phyloP scores from a whole-genome alignment of 768 basidiomycete species.

The Boletus rubropictus region DNA sequence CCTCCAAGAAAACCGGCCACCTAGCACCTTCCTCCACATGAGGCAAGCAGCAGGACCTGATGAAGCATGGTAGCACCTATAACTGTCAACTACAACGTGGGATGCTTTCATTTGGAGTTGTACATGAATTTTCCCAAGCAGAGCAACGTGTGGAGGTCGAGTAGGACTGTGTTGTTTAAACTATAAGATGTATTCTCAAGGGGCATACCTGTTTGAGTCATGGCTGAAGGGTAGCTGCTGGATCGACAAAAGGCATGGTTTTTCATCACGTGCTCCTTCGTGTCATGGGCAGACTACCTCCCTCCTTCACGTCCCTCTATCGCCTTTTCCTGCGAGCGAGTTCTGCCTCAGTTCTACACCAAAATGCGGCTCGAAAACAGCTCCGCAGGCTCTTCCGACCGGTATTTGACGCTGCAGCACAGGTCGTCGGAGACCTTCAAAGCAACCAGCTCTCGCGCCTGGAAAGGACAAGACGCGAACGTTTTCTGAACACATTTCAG shows the following conservation, averaged over 20 bases:
- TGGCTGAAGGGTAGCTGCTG: not conserved
- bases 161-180: not conserved
- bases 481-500: conserved; percentile 52
- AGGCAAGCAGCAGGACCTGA: conserved; percentile 13
- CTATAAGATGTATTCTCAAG: conserved; percentile 1
- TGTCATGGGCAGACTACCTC: conserved; percentile 22
- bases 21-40: conserved; percentile 14
- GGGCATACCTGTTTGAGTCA: not conserved
- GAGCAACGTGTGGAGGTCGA: not conserved
- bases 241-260: conserved; percentile 1
- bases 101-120: conserved; percentile 7
- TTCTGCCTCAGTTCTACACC: conserved; percentile 55
- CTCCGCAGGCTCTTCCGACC: conserved; percentile 50
- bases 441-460: conserved; percentile 17
- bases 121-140: not conserved
- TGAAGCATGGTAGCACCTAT: conserved; percentile 5
- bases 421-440: conserved; percentile 39
- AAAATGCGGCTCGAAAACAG: conserved; percentile 37
- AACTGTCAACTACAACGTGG: conserved; percentile 6
- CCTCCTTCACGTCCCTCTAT: conserved; percentile 51
- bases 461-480: conserved; percentile 30
- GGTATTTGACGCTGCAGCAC: conserved; percentile 46
- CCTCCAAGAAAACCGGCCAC: conserved; percentile 17
- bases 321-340: conserved; percentile 52
- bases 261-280: no score